Percentiles rank a stretch among this genome's conserved stretches.
phyloP scores from a whole-genome alignment of 108 stramenopile genomes.

The Cylindrotheca closterium region DNA sequence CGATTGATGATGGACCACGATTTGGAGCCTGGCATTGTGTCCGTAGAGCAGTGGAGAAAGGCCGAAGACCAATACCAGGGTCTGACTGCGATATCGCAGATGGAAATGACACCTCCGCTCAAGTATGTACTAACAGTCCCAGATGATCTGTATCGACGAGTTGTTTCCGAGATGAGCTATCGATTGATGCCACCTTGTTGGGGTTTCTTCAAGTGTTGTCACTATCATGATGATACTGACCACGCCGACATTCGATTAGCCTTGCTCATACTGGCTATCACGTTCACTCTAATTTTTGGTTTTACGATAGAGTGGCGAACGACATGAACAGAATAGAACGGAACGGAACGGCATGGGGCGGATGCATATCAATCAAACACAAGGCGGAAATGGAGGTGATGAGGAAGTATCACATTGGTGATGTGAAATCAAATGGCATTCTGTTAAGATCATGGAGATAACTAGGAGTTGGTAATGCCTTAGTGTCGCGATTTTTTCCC shows the following conservation, averaged over 20 bases:
- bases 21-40: constrained; percentile 56
- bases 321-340: constrained; percentile 11
- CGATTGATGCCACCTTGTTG: constrained; percentile 28
- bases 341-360: too few relatives aligned
- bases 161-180: constrained; percentile 52
- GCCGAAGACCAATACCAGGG: constrained; percentile 3
- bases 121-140: constrained; percentile 56
- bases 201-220: constrained; percentile 47
- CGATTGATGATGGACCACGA: constrained; percentile 57
- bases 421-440: constrained; percentile 1
- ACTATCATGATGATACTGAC: constrained; percentile 20
- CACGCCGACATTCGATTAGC: constrained; percentile 52
- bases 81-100: not conserved
- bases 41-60: constrained; percentile 48
- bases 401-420: too few relatives aligned
- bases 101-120: constrained; percentile 25
- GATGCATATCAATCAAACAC: too few relatives aligned
- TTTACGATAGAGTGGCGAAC: constrained; percentile 42
- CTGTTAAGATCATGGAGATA: too few relatives aligned
- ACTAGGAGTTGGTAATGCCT: too few relatives aligned
- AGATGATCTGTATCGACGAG: constrained; percentile 51
- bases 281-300: constrained; percentile 35
- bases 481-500: too few relatives aligned
- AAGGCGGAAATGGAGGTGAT: too few relatives aligned
- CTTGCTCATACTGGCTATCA: constrained; percentile 30